These are phyloP conservation scores for Populus hybrid DNA, from an alignment of 441 rosid species.

Conservation along the genomic window DNA sequence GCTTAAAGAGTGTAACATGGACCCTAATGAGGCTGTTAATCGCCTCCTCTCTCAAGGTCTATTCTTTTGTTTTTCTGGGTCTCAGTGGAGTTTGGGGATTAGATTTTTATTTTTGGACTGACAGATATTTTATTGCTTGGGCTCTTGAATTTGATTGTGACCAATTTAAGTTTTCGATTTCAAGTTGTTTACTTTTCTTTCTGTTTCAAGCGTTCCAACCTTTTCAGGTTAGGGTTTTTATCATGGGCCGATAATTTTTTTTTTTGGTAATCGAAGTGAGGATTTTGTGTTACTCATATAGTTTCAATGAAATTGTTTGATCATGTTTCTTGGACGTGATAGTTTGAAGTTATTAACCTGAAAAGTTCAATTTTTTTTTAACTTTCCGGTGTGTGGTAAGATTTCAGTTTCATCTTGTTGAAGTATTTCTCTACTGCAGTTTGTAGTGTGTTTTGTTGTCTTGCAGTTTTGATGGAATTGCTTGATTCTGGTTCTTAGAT, in stretches of 20 bases:
- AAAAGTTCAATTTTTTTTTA: neutral
- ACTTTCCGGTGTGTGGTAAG: neutral
- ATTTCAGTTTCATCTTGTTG: neutral
- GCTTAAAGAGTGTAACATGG: slow-evolving; percentile 97
- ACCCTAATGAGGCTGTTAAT: slow-evolving; percentile 96
- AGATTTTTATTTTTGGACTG: neutral
- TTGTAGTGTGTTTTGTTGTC: neutral
- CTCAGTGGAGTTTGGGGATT: neutral
- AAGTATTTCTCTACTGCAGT: neutral
- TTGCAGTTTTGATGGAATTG: neutral
- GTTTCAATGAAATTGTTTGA: neutral
- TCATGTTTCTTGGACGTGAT: neutral
- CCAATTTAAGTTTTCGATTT: neutral
- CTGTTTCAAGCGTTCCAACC: neutral
- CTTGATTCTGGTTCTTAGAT: neutral
- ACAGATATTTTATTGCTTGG: neutral
- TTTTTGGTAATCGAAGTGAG: neutral
- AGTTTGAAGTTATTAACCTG: too few species aligned
- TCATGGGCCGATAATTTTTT: neutral
- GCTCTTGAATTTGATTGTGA: neutral
- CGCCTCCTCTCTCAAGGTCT: slow-evolving; percentile 94
- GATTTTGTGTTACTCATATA: neutral
- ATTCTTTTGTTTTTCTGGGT: neutral
- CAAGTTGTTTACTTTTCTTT: neutral
- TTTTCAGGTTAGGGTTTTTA: neutral